Percentiles rank a stretch among this genome's conserved stretches.
Conservation (phyloP, 306 rosid genomes). For the Ochetophila trinervis region DNA sequence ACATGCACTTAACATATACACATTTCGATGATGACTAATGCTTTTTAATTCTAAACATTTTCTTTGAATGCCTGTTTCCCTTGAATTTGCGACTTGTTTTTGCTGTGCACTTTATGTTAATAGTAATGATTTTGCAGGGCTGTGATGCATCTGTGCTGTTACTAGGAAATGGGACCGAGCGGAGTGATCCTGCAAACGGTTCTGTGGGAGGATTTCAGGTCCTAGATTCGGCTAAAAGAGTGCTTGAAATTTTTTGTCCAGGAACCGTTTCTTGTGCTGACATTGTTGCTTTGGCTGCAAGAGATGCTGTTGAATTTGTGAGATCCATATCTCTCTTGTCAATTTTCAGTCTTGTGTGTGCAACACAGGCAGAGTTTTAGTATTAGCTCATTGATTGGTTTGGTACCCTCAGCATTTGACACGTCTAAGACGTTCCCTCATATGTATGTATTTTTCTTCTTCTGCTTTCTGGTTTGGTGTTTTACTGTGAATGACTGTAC, state of each 20-base stretch:
- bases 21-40: not conserved
- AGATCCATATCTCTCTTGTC: constrained; percentile 20
- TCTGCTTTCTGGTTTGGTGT: not conserved
- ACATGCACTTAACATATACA: not conserved
- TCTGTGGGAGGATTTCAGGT: constrained; percentile 80
- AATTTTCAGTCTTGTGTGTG: constrained; percentile 6
- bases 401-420: too few relatives aligned
- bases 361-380: too few relatives aligned
- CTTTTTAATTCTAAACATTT: constrained; percentile 2
- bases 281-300: constrained; percentile 78
- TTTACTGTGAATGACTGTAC: constrained; percentile 18
- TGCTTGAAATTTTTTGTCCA: constrained; percentile 66
- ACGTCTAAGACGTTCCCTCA: too few relatives aligned
- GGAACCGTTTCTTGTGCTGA: constrained; percentile 90
- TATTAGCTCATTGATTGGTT: too few relatives aligned
- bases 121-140: constrained; percentile 43
- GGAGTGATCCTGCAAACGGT: constrained; percentile 72
- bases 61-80: not conserved
- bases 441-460: not conserved
- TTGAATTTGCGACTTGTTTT: too few relatives aligned
- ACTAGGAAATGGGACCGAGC: constrained; percentile 73
- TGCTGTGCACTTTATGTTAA: not conserved
- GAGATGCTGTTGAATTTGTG: constrained; percentile 88
- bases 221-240: constrained; percentile 69
- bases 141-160: constrained; percentile 85